Evolutionary conservation across 2,329 filamentous ascomycete species (phyloP).

Genomic region (Didymella pomorum): DNA sequence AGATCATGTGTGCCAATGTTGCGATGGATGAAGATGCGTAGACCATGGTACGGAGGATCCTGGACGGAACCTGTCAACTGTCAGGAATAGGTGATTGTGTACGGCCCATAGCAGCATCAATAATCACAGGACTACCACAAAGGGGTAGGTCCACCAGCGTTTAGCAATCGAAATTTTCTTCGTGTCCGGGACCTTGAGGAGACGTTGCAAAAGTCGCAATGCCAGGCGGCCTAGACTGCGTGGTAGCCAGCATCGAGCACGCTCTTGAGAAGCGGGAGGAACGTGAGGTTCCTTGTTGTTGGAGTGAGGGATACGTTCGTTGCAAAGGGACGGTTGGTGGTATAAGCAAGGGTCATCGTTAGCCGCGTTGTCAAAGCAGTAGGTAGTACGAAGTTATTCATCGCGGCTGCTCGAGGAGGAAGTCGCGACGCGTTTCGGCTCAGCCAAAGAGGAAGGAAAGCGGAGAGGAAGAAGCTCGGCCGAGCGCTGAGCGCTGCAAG

Average conservation of each 20-base stretch:
- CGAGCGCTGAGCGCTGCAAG: not conserved
- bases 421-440: constrained; percentile 8
- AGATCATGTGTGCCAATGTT: constrained; percentile 1
- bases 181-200: not conserved
- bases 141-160: constrained; percentile 5
- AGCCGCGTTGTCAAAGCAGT: not conserved
- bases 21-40: constrained; percentile 7
- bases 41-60: constrained; percentile 16
- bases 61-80: constrained; percentile 33
- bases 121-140: constrained; percentile 6
- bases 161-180: constrained; percentile 1
- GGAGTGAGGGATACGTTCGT: constrained; percentile 14
- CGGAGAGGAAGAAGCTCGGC: not conserved
- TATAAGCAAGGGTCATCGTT: constrained; percentile 11
- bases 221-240: constrained; percentile 15
- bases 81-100: constrained; percentile 31
- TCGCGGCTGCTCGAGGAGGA: not conserved
- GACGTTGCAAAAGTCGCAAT: not conserved
- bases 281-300: constrained; percentile 14
- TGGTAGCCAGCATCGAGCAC: constrained; percentile 14
- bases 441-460: not conserved
- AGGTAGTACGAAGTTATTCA: not conserved
- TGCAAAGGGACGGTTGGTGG: not conserved
- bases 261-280: constrained; percentile 5
- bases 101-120: constrained; percentile 5